Conservation (phyloP, 768 basidiomycete species). For the Calvatia gigantea region DNA sequence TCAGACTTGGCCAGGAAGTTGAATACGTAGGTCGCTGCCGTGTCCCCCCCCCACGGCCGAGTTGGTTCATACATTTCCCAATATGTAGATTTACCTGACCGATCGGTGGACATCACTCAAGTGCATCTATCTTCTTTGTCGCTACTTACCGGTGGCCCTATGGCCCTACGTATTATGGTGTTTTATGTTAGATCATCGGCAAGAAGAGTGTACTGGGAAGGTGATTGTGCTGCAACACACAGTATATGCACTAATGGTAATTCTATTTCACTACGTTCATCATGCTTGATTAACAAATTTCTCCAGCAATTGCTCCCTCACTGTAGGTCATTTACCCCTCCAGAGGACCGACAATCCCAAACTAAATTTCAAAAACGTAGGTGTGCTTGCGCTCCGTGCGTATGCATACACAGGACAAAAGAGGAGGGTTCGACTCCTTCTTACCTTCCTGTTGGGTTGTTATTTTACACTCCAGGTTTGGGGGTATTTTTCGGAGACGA, state of each 20-base stretch:
- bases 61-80: not conserved
- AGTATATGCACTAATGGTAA: not conserved
- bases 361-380: not conserved
- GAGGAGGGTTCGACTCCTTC: not conserved
- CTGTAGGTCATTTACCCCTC: not conserved
- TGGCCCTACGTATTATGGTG: not conserved
- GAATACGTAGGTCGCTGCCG: not conserved
- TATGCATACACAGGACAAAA: not conserved
- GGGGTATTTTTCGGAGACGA: not conserved
- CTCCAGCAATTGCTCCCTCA: not conserved
- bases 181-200: not conserved
- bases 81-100: not conserved
- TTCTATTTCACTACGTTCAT: not conserved
- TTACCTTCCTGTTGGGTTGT: not conserved
- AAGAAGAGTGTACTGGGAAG: not conserved
- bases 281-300: not conserved
- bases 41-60: too few relatives aligned
- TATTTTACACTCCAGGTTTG: not conserved
- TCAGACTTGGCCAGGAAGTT: not conserved
- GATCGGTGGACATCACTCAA: not conserved
- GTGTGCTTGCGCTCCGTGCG: not conserved
- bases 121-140: not conserved
- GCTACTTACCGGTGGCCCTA: not conserved
- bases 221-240: not conserved
- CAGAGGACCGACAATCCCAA: not conserved